Base-by-base conservation (phyloP, 2,329 filamentous ascomycete species). In the Paecilomyces dactylethromorphus region DNA sequence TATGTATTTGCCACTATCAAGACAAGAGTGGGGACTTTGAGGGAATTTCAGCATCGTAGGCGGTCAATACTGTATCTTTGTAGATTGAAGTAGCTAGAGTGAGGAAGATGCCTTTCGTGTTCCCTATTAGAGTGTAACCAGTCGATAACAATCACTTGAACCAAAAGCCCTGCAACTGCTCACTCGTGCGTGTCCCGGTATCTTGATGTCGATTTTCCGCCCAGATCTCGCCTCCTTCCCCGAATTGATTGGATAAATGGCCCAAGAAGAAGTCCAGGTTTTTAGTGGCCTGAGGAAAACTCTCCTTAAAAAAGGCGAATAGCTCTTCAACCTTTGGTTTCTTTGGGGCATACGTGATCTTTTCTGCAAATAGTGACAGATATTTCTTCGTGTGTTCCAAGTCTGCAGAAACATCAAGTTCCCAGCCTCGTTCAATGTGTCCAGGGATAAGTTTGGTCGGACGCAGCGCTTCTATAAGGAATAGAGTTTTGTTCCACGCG, bases 201-300 rank as follows among this genome's bases (percentile, higher is more conserved):
- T 63, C 45, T 35, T 72, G 69, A 59, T 69, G 69, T 52, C 66
- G 59, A 54, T 71, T 74, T 58, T 71, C 71, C 60, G 71, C 69
- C 68, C 70, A 71, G 0, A 67, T 59, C 35, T 65, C 53, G 0
- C 70, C 70, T 0, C 70, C 70, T 55, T 71, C 65, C 0, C 70
- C 71, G 53, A 69, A 73, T 32, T 70, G 68, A 55, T 72, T 71
- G 22, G 65, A 63, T 55, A 73, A 51, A 60, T 73, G 68, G 4
- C 68, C 69, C 18, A 74, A 26, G 59, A 74, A 73, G 64, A 72
- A 73, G 18, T 71, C 68, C n/a, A 71, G 56, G 15, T 73, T 72
- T 60, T 68, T 66, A 3, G 66, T 60, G 5, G 64, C 66, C 33
- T 67, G 57, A 8, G 68, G 69, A 51, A 73, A 72, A 6, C 68